Base-by-base conservation (phyloP, 78 protist species). In the Dictyostelium capitatum region DNA sequence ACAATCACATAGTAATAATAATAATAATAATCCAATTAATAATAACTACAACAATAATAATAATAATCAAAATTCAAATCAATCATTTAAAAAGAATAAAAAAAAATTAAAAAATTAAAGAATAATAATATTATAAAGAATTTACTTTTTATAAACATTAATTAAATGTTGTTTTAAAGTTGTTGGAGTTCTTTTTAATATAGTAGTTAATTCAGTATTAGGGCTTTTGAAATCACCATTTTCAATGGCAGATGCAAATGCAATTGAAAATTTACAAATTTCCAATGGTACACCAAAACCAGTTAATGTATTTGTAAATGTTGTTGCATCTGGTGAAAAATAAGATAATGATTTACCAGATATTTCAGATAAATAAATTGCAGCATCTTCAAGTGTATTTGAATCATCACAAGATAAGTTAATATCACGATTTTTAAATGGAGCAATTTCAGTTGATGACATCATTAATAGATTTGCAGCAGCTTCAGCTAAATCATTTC, bases 401-500 rank as follows among this genome's bases (percentile, higher is more conserved):
- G n/a, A n/a, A n/a, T 12, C 54, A n/a, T 19, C 50, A 37, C 11
- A n/a, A 28, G 47, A 54, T 6, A 53, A 77, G n/a, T n/a, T n/a
- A n/a, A n/a, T n/a, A n/a, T n/a, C n/a, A n/a, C n/a, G n/a, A n/a
- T n/a, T n/a, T n/a, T n/a, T n/a, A n/a, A n/a, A n/a, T n/a, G n/a
- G n/a, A n/a, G n/a, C n/a, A n/a, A n/a, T n/a, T n/a, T n/a, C n/a
- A n/a, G n/a, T n/a, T n/a, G n/a, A n/a, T n/a, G n/a, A n/a, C n/a
- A n/a, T n/a, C 25, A 59, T 23, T 10, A 80, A 11, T 6, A 80
- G 28, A 28, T 80, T 80, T 0, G 65, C 53, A 6, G 89, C 64
- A 8, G 74, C 89, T 25, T 81, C 89, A 4, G 89, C 89, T 20
- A 64, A n/a, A 47, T 81, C 89, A 17, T 25, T 81, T 81, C 89